phyloP scores from a whole-genome alignment of 345 rosid genomes.

The Hibiscus tridactylites region DNA sequence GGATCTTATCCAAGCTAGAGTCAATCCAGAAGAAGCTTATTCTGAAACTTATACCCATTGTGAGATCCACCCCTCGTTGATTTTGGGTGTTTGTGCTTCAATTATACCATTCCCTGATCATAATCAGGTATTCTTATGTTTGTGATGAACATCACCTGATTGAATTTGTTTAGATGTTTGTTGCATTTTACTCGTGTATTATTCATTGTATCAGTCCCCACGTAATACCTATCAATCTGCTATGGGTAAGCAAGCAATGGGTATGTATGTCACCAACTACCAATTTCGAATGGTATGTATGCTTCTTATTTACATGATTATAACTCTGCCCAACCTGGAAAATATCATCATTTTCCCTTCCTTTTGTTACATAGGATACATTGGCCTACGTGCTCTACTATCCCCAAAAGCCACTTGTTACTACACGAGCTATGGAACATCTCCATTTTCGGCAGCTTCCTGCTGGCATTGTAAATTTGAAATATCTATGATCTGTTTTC shows the following conservation, averaged over 20 bases:
- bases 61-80: slow-evolving; percentile 96
- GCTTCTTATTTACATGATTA: neutral
- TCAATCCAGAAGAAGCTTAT: slow-evolving; percentile 70
- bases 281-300: slow-evolving; percentile 83
- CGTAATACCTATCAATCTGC: slow-evolving; percentile 99
- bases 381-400: slow-evolving; percentile 94
- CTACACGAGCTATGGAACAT: slow-evolving; percentile 99
- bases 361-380: slow-evolving; percentile 53
- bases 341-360: neutral
- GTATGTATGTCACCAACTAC: slow-evolving; percentile 89
- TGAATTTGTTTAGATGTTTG: neutral
- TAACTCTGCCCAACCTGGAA: neutral
- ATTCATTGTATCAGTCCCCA: slow-evolving; percentile 56
- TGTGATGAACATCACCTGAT: slow-evolving; percentile 2
- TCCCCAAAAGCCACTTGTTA: slow-evolving; percentile 97
- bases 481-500: neutral
- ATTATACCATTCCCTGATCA: slow-evolving; percentile 99
- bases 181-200: slow-evolving; percentile 9
- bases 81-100: slow-evolving; percentile 96
- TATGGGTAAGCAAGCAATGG: slow-evolving; percentile 99
- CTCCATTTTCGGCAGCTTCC: slow-evolving; percentile 99
- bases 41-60: slow-evolving; percentile 89
- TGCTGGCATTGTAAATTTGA: slow-evolving; percentile 81
- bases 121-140: slow-evolving; percentile 62
- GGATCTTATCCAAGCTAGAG: slow-evolving; percentile 92